Evolutionary conservation across 1,284 basidiomycete species (phyloP), one percentile per base, ranked within the genome.

Genomic region (Takashimella tepidaria): DNA sequence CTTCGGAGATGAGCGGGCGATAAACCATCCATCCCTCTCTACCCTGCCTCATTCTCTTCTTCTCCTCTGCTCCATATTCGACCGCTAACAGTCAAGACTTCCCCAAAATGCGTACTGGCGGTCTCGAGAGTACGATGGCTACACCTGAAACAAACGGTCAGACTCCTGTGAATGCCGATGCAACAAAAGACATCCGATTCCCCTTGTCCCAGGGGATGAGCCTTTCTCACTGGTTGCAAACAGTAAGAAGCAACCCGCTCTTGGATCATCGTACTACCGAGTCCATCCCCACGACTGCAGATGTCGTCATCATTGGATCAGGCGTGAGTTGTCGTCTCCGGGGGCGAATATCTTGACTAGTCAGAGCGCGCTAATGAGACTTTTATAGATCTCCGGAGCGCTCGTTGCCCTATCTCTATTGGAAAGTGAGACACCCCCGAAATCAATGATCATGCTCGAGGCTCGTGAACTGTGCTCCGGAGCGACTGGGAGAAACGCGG

Each of bases 401-500:
- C 31, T 37, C 31, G 31, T 16, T 16, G 31, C 31, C 10, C 31
- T 37, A 8, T 37, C 31, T 37, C 16, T 37, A 16, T 37, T 37
- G 31, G 31, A 37, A 16, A 37, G 31, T 37, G 31, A 16, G 16
- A 37, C 31, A 8, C 31, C 31, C 8, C 31, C 31, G 16, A 16
- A 37, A 16, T 37, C 31, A 8, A 37, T 74, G 21, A 60, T 70
- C 20, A 51, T 70, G 3, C 61, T 75, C 37, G 73, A 75, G 53
- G 73, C 73, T 4, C 50, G 73, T n/a, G 67, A 71, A 47, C 59
- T 64, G 8, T 70, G 66, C 25, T 70, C 67, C 0, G 73, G 73
- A n/a, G 73, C 73, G 3, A 63, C 61, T 5, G 73, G 73, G 2
- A 54, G 70, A 1, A 72, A 74, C 54, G 73, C 73, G 2, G 73